Evolutionary conservation across 306 rosid species (phyloP).

Genomic region (Sindora glabra): DNA sequence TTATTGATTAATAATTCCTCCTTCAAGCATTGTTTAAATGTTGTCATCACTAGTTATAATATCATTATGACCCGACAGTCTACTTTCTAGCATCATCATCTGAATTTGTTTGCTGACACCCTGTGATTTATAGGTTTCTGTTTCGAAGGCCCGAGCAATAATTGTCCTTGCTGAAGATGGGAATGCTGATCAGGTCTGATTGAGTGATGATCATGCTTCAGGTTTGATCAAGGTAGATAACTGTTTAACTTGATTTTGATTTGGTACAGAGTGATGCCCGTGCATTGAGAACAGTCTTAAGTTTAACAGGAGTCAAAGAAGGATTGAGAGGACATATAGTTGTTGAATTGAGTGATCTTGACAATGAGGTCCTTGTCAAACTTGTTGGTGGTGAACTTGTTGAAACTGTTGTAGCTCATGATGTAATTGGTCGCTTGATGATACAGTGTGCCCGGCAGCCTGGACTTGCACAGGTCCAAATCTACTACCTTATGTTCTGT

Average conservation of each 20-base stretch:
- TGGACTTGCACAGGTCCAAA: slow-evolving; percentile 88
- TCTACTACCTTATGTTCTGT: slow-evolving; percentile 10
- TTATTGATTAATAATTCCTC: slow-evolving; percentile 9
- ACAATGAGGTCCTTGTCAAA: slow-evolving; percentile 84
- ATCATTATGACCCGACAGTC: background rate
- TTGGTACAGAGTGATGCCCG: slow-evolving; percentile 88
- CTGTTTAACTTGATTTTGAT: slow-evolving; percentile 19
- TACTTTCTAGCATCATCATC: background rate
- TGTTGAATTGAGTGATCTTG: slow-evolving; percentile 86
- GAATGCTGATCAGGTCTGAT: slow-evolving; percentile 85
- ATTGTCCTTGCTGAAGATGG: slow-evolving; percentile 92
- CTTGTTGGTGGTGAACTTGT: slow-evolving; percentile 96
- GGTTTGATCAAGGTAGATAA: slow-evolving; percentile 15
- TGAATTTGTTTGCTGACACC: background rate
- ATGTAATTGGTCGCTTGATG: slow-evolving; percentile 94
- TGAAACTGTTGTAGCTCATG: slow-evolving; percentile 95
- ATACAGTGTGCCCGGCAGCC: slow-evolving; percentile 97
- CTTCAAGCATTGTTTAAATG: background rate
- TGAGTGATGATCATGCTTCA: slow-evolving; percentile 14
- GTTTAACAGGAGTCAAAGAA: slow-evolving; percentile 85
- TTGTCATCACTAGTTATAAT: background rate
- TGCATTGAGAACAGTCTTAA: slow-evolving; percentile 81
- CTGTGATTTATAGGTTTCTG: slow-evolving; percentile 55
- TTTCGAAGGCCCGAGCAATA: slow-evolving; percentile 88
- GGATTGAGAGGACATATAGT: slow-evolving; percentile 84